Conservation (phyloP, 2,329 filamentous ascomycete genomes). For the Ophiostoma triangulosporum region DNA sequence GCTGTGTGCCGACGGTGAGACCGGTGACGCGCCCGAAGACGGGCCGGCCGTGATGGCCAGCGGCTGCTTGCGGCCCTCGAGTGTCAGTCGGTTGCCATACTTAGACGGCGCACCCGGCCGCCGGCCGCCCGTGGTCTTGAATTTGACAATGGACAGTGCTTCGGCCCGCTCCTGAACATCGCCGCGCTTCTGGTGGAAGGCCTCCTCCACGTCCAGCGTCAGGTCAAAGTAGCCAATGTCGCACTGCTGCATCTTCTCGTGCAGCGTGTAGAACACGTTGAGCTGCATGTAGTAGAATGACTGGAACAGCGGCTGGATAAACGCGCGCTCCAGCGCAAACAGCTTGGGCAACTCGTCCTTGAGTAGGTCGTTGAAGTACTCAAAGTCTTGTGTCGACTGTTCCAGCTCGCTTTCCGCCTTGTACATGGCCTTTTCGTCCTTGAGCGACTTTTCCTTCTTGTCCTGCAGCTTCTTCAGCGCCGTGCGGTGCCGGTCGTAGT, state of each 20-base stretch:
- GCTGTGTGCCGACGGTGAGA: not conserved
- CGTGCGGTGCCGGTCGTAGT: conserved; percentile 78
- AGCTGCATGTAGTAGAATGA: conserved; percentile 99
- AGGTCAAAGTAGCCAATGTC: conserved; percentile 98
- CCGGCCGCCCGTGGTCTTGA: conserved; percentile 71
- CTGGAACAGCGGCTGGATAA: conserved; percentile 94
- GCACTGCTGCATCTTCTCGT: conserved; percentile 94
- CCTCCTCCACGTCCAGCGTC: conserved; percentile 78
- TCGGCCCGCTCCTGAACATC: conserved; percentile 80
- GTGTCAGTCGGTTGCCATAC: conserved; percentile 29
- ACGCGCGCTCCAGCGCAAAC: conserved; percentile 79
- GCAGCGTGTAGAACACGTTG: conserved; percentile 96
- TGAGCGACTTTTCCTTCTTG: conserved; percentile 90
- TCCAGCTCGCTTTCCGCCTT: conserved; percentile 89
- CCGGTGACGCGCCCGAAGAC: conserved; percentile 14
- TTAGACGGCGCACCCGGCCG: conserved; percentile 43
- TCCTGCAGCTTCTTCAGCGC: conserved; percentile 89
- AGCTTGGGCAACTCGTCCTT: conserved; percentile 92
- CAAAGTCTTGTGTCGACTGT: conserved; percentile 84
- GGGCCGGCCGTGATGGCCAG: conserved; percentile 39
- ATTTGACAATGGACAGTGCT: conserved; percentile 71
- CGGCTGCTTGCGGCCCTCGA: conserved; percentile 32
- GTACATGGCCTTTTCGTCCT: conserved; percentile 96
- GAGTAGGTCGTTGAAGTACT: conserved; percentile 94
- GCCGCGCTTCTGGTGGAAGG: conserved; percentile 77